Evolutionary conservation across 768 basidiomycete species (phyloP), one percentile per base, ranked within the genome.

Genomic region (Gloeopeniophorella convolvens): DNA sequence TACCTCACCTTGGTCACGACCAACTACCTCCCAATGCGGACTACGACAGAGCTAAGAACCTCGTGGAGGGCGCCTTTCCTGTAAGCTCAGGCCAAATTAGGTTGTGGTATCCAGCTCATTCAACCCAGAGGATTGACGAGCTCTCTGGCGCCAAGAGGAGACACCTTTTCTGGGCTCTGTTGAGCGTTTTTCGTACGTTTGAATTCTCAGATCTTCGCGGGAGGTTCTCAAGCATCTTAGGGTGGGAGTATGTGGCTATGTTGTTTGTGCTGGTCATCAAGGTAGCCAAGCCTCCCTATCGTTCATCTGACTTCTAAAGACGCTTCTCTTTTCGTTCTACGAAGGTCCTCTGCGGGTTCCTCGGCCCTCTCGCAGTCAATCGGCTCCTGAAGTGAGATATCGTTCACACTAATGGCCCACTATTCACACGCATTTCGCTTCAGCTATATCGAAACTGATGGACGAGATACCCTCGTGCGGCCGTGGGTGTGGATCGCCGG

Each of bases 401-500:
- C 1, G 10, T 18, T 20, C 21, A 7, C 7, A 41, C 5, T 18
- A 16, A n/a, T n/a, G n/a, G n/a, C n/a, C n/a, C n/a, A n/a, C 3
- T 12, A 11, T 5, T 4, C 9, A 23, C 13, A n/a, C 8, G 6
- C 47, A 23, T 24, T 40, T 21, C 0, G 27, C 6, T 31, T n/a
- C 46, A 81, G 76, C 33, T 80, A 85, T 59, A 64, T 88, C 15
- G 83, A 85, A 65, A 72, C 63, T 3, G 65, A 68, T 11, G 79
- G 79, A 3, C 59, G 72, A 49, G 70, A 64, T 20, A 70, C 80
- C 0, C 57, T 65, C 6, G 63, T 83, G 26, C 73, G 74, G 27
- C 85, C 85, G 1, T 85, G 84, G 78, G 75, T 86, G 6, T 88
- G 85, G 84, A 74, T 86, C 12, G 27, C 65, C 0, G 66, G 68